Evolutionary conservation across 331 rosid species (phyloP).

Genomic region (Phaseolus coccineus): DNA sequence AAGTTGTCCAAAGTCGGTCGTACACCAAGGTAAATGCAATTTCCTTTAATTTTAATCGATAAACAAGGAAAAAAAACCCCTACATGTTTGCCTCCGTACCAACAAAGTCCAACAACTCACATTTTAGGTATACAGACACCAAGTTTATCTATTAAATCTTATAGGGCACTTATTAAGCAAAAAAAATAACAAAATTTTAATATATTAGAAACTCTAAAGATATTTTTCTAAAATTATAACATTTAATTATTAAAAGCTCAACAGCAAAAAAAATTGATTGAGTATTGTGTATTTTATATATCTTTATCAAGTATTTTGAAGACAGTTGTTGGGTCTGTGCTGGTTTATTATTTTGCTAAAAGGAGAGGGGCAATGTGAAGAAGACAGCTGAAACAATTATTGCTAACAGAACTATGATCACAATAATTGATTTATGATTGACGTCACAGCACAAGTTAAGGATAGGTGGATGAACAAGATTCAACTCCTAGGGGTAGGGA

Average conservation of each 20-base stretch:
- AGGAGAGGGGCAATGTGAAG: background rate
- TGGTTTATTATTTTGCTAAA: background rate
- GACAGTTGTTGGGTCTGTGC: background rate
- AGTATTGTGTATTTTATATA: background rate
- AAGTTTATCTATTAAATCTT: background rate
- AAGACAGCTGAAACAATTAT: background rate
- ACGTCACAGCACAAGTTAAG: background rate
- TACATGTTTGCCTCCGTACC: slow-evolving; percentile 16
- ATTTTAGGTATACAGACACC: background rate
- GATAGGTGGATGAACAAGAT: background rate
- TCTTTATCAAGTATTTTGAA: background rate
- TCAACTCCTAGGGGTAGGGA: background rate
- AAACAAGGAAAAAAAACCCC: background rate
- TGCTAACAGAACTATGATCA: background rate
- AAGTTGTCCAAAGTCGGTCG: too few relatives aligned
- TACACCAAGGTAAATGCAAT: background rate
- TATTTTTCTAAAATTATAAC: background rate
- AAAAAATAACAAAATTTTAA: background rate
- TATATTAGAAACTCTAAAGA: background rate
- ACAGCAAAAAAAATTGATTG: fast-evolving
- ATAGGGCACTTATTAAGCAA: background rate
- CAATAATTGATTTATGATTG: slow-evolving; percentile 10
- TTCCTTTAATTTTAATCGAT: background rate
- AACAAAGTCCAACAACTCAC: background rate
- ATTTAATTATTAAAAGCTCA: background rate